phyloP scores from a whole-genome alignment of 75 land plant species.

The Selaginella tamariscina region DNA sequence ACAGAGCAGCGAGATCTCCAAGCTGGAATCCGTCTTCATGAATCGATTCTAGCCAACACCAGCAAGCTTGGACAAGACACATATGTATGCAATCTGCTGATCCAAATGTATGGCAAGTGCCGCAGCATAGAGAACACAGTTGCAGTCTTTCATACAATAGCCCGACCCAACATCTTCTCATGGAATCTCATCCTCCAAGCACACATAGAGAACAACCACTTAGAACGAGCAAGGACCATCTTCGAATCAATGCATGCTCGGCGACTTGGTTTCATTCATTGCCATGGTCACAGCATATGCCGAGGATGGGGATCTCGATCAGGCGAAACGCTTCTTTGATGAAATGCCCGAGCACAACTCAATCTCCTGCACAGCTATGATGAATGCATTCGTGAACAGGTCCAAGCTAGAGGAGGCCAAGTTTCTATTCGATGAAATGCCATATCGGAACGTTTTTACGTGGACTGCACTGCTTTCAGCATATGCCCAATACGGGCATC shows the following conservation, averaged over 20 bases:
- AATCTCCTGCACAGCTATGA: not conserved
- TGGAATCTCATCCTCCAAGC: not conserved
- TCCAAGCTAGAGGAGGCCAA: not conserved
- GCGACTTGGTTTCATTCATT: not conserved
- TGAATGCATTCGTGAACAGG: not conserved
- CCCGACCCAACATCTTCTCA: not conserved
- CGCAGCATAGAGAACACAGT: too few species aligned
- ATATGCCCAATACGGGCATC: not conserved
- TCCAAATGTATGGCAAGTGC: too few species aligned
- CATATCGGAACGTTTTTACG: not conserved
- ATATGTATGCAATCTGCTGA: too few species aligned
- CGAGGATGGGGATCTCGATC: not conserved
- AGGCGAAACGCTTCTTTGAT: not conserved
- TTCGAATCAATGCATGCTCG: not conserved
- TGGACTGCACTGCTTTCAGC: slow-evolving; percentile 1
- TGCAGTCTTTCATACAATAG: too few species aligned
- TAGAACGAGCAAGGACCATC: not conserved
- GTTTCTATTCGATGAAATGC: not conserved
- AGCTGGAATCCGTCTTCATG: not conserved
- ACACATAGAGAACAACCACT: not conserved
- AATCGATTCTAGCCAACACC: not conserved
- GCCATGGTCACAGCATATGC: slow-evolving; percentile 2
- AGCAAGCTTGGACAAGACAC: too few species aligned
- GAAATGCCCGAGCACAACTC: not conserved
- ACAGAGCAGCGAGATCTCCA: too few species aligned